Evolutionary conservation across 495 filamentous ascomycete genomes (phyloP), one percentile per base, ranked within the genome.

Genomic region (Penicillium manginii): DNA sequence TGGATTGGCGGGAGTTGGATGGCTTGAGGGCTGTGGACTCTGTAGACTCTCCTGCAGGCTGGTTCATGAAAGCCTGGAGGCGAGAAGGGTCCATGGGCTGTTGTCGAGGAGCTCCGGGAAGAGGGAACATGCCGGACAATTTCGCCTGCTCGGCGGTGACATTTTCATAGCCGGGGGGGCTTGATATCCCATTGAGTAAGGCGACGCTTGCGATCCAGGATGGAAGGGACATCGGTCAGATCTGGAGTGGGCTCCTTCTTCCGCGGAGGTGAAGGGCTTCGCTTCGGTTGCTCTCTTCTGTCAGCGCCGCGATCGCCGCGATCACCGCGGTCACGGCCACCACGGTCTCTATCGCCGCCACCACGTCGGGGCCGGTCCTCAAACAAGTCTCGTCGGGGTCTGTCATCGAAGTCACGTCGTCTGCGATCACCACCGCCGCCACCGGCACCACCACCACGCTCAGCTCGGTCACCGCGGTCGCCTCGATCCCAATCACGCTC

Each of bases 131-230:
- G 83, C 91, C 91, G n/a, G 94, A 99, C 33, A 99, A 83, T 81
- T 99, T 99, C 23, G 94, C 96, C 71, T 98, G 96, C 72, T 99
- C 94, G 22, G 94, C 96, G 12, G 96, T 97, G 59, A 99, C 94
- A 76, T 96, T 97, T 73, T 98, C 94, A 67, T 99, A 99, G 29
- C 94, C 93, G 19, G 91, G 91, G 23, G 12, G 94, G 94, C 78
- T 98, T 99, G 73, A 99, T 96, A 71, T 99, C 94, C 94, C 94
- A 99, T 73, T 98, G 96, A 29, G 92, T 97, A 79, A 98, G 76
- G 53, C 94, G 87, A 63, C 94, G 87, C 81, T 91, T 92, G 55
- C 93, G 87, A 63, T 91, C 86, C 52, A 90, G 78, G 52, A 99
- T 79, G 9, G 91, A 84, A 23, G 86, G 78, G 57, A 91, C 78